Conservation (phyloP, 202 grass and related monocot species). For the Panicum virgatum region DNA sequence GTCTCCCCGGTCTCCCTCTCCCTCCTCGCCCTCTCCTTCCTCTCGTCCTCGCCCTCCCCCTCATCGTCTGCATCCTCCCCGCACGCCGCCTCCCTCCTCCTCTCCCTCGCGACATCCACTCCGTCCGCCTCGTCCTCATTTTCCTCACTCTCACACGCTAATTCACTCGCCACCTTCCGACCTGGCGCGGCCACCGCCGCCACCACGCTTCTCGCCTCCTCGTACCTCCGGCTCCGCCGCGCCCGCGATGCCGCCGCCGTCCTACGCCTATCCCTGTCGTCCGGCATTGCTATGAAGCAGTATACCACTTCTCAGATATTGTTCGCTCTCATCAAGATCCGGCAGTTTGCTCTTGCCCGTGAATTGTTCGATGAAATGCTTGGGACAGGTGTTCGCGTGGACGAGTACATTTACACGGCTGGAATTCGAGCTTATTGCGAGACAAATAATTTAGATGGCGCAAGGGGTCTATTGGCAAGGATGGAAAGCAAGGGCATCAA, state of each 20-base stretch:
- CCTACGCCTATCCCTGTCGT: slow-evolving; percentile 41
- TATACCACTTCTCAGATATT: slow-evolving; percentile 65
- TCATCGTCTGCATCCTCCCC: slow-evolving; percentile 21
- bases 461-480: slow-evolving; percentile 41
- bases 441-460: slow-evolving; percentile 44
- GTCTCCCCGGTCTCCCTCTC: slow-evolving; percentile 45
- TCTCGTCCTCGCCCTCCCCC: slow-evolving; percentile 40
- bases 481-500: slow-evolving; percentile 57
- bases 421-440: slow-evolving; percentile 73
- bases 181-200: slow-evolving; percentile 42
- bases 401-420: slow-evolving; percentile 73
- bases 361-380: slow-evolving; percentile 71
- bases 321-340: slow-evolving; percentile 56
- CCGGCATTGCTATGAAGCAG: slow-evolving; percentile 41
- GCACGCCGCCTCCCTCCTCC: slow-evolving; percentile 48
- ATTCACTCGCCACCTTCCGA: slow-evolving; percentile 43
- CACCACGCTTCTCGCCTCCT: slow-evolving; percentile 39
- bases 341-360: slow-evolving; percentile 58
- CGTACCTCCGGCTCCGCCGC: slow-evolving; percentile 56
- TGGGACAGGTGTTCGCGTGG: slow-evolving; percentile 13
- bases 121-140: slow-evolving; percentile 56
- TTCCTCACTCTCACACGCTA: slow-evolving; percentile 56
- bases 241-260: slow-evolving; percentile 49
- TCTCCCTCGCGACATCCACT: slow-evolving; percentile 53
- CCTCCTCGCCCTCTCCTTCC: slow-evolving; percentile 54